Evolutionary conservation across 805 yeast genomes (phyloP), one percentile per base, ranked within the genome.

Genomic region (Pichia californica): DNA sequence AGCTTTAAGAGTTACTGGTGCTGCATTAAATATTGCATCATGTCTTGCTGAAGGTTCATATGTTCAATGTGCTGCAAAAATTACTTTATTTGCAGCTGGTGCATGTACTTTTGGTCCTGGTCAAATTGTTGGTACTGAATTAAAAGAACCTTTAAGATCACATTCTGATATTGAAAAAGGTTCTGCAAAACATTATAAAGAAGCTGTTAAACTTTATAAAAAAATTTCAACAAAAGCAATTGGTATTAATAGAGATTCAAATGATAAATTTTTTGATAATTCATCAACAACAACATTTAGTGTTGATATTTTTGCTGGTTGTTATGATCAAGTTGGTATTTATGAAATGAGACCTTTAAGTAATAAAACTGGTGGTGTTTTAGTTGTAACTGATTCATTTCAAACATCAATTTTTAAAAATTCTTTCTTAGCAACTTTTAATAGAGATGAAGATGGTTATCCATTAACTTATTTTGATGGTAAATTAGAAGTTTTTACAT

Each of bases 81-180:
- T 93, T 54, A 81, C 88, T 71, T 71, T 93, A 47, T 93, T 93
- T 58, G 80, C 95, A 32, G 94, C 91, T 42, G 99, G 99, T 50
- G 95, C 96, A 38, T 82, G 96, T 62, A 93, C 99, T 36, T 80
- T 84, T 59, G 84, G 83, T 36, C 98, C 99, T 11, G 99, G 99
- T 55, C 70, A 86, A 61, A 88, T 93, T 52, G 99, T 93, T 25
- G 87, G 91, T 36, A 79, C 83, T 20, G 93, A 88, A 63, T 74
- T 93, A 62, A 85, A 86, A 61, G 99, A 93, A 66, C 96, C 99
- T 38, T 84, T 93, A 55, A 80, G 99, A 71, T 93, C 99, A 8
- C 99, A 93, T 67, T 87, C 85, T 58, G 99, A 93, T 62, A 86
- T 93, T 52, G 98, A 93, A 63, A 81, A 88, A 52, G 97, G 91